phyloP scores from a whole-genome alignment of 257 asterid genomes.

The Solanum okadae region DNA sequence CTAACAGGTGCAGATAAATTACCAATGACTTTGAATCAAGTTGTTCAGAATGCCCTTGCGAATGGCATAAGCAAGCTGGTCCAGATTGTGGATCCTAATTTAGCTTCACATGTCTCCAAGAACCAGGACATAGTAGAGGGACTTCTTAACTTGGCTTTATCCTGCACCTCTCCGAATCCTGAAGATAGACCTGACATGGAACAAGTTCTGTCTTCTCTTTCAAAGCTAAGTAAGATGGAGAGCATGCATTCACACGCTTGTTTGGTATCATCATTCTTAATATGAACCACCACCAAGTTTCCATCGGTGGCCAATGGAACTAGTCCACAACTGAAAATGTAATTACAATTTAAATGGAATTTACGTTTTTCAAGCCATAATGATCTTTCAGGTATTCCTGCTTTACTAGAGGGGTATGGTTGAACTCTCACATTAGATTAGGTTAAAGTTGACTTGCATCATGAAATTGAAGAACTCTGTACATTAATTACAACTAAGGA shows the following conservation, averaged over 20 bases:
- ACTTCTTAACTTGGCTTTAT: slow-evolving; percentile 51
- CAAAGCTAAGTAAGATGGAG: slow-evolving; percentile 33
- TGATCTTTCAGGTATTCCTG: not conserved
- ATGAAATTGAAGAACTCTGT: not conserved
- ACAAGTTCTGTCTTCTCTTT: slow-evolving; percentile 37
- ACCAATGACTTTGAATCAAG: slow-evolving; percentile 55
- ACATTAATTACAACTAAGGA: not conserved
- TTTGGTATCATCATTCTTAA: not conserved
- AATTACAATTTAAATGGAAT: not conserved
- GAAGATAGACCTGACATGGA: slow-evolving; percentile 72
- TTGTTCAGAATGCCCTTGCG: slow-evolving; percentile 39
- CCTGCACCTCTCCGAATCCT: slow-evolving; percentile 56
- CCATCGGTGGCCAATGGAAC: not conserved
- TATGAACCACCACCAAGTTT: not conserved
- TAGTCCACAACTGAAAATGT: not conserved
- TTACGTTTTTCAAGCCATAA: not conserved
- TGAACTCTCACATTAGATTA: not conserved
- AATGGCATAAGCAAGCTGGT: slow-evolving; percentile 27
- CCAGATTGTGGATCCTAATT: slow-evolving; percentile 42
- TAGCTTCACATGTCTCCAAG: slow-evolving; percentile 22
- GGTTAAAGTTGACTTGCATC: not conserved
- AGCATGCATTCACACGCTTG: not conserved
- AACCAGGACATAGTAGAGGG: slow-evolving; percentile 36
- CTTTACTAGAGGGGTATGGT: not conserved
- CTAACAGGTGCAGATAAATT: slow-evolving; percentile 37